Evolutionary conservation across 2,329 filamentous ascomycete species (phyloP), one percentile per base, ranked within the genome.

Genomic region (Lizonia empirigonia): DNA sequence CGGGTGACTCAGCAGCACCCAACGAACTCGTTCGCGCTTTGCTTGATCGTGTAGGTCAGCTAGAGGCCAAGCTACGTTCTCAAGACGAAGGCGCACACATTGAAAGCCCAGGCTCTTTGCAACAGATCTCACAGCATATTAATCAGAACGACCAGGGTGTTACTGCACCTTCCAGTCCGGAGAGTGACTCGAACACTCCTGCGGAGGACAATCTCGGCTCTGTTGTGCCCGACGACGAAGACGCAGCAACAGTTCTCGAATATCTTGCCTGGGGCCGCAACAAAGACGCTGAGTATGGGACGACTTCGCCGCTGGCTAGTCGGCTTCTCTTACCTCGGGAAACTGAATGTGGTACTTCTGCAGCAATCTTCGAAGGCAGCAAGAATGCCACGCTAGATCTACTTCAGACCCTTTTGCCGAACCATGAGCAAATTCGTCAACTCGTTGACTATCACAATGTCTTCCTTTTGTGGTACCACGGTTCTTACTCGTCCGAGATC

Each of bases 231-330:
- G 26, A 45, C 4, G 34, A 37, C 7, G 42, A 46, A 53, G 76
- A 77, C 58, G 76, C 76, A 1, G 77, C 76, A 1, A 77, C 77
- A 2, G 75, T 79, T 3, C 69, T 80, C 0, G 77, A 80, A 46
- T 80, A 78, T 23, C 36, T 79, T 2, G 76, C 77, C 1, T 80
- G 78, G 78, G 78, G 77, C 7, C 71, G 77, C 13, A 68, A 72
- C 27, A 80, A 80, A 55, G 73, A 79, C 20, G 44, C 32, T 4
- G 46, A 58, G 12, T 60, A 58, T 26, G 53, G 44, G 19, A 63
- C 36, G 12, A 30, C 51, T 16, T 27, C 40, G 23, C 41, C 53
- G 8, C 48, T 65, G 72, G 75, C 18, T 4, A 37, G 33, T 15
- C 33, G 19, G 2, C 7, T 18, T 7, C 4, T 37, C 5, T 13